Percentiles rank a stretch among this genome's conserved stretches.
Conservation (phyloP, 495 filamentous ascomycete species). For the Aspergillus wentii region DNA sequence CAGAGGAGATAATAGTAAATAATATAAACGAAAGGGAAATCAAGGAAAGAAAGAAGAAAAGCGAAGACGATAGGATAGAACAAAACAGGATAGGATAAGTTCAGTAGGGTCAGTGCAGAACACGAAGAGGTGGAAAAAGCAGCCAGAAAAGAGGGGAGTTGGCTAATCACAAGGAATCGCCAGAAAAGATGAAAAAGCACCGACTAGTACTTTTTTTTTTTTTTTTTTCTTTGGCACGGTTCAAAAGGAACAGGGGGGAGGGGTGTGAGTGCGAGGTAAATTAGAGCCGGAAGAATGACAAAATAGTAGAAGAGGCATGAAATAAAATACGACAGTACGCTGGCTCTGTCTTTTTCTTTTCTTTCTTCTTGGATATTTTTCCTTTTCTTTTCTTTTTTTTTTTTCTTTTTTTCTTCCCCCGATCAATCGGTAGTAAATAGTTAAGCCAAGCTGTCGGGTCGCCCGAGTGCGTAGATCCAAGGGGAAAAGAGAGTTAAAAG, state of each 20-base stretch:
- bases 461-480: constrained; percentile 9
- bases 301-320: constrained; percentile 4
- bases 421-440: constrained; percentile 19
- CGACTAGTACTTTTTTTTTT: too few species aligned
- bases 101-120: too few species aligned
- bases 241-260: background rate
- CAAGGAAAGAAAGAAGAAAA: background rate
- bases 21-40: too few species aligned
- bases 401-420: constrained; percentile 8
- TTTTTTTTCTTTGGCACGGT: too few species aligned
- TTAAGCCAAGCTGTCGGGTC: constrained; percentile 29
- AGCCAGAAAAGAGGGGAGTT: too few species aligned
- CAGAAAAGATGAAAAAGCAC: background rate
- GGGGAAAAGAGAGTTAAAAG: too few species aligned
- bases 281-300: background rate
- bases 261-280: background rate
- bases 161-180: background rate
- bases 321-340: constrained; percentile 11
- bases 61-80: background rate
- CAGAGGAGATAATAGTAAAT: too few species aligned
- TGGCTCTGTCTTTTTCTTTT: constrained; percentile 4
- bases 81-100: too few species aligned
- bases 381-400: background rate
- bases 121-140: too few species aligned
- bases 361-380: background rate